Conservation (phyloP, 495 filamentous ascomycete genomes). For the Podospora didyma region DNA sequence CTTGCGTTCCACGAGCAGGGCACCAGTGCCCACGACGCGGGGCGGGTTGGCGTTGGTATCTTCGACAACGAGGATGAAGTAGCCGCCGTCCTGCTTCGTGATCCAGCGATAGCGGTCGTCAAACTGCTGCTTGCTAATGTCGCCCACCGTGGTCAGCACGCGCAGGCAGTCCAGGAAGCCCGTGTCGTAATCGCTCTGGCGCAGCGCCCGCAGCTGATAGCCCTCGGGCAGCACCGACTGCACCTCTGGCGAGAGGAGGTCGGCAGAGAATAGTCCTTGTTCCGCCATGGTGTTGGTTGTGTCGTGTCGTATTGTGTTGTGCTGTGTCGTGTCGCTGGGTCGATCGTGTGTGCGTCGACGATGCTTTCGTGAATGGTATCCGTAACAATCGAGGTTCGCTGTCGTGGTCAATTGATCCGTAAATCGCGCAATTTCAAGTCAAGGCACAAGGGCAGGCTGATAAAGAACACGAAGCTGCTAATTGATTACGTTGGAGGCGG, state of each 20-base stretch:
- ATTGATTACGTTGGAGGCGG: too few species aligned
- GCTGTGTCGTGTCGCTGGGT: not conserved
- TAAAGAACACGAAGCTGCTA: too few species aligned
- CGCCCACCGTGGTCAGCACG: conserved; percentile 89
- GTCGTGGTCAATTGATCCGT: too few species aligned
- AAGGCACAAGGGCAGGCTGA: too few species aligned
- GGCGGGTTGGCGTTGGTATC: conserved; percentile 51
- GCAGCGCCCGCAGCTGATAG: conserved; percentile 80
- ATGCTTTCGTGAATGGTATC: not conserved
- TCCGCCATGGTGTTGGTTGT: conserved; percentile 34
- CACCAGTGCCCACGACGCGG: conserved; percentile 79
- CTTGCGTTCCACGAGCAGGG: conserved; percentile 80
- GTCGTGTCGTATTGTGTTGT: too few species aligned
- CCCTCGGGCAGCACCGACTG: conserved; percentile 66
- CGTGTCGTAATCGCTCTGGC: conserved; percentile 67
- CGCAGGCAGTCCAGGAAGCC: conserved; percentile 88
- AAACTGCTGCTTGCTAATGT: conserved; percentile 73
- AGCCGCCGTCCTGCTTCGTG: conserved; percentile 68
- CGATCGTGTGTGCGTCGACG: not conserved
- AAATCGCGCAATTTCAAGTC: too few species aligned
- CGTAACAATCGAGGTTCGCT: too few species aligned
- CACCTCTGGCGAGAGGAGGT: conserved; percentile 75
- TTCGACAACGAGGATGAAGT: conserved; percentile 80
- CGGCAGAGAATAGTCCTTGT: conserved; percentile 65
- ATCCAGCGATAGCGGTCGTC: conserved; percentile 82